Evolutionary conservation across 805 yeast genomes (phyloP).

Genomic region (Nakazawaea sp.): DNA sequence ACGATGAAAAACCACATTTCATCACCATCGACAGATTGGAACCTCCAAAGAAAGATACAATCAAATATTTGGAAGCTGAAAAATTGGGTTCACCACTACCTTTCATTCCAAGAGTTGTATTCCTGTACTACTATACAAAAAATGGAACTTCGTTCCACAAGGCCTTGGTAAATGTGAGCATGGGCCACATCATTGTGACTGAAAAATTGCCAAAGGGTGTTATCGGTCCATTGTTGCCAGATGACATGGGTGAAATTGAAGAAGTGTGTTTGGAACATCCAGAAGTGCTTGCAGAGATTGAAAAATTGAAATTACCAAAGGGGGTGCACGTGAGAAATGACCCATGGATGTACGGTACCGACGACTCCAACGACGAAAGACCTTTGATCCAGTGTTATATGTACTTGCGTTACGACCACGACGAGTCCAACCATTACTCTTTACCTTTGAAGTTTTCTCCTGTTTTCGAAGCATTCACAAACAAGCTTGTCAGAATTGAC

Average conservation of each 20-base stretch:
- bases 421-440: conserved; percentile 72
- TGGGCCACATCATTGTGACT: conserved; percentile 54
- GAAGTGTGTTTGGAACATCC: conserved; percentile 46
- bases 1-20: conserved; percentile 51
- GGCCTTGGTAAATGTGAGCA: conserved; percentile 62
- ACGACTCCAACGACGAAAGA: conserved; percentile 51
- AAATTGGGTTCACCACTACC: conserved; percentile 48
- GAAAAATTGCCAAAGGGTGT: conserved; percentile 51
- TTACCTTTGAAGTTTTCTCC: conserved; percentile 71
- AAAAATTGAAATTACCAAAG: conserved; percentile 57
- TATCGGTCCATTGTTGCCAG: conserved; percentile 68
- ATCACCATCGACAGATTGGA: conserved; percentile 63
- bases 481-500: conserved; percentile 64
- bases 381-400: conserved; percentile 66
- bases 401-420: conserved; percentile 63
- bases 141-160: conserved; percentile 47
- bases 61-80: conserved; percentile 62
- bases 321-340: conserved; percentile 51
- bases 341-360: conserved; percentile 88
- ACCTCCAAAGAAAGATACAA: conserved; percentile 73
- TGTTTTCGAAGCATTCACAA: conserved; percentile 56
- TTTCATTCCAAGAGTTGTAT: conserved; percentile 59
- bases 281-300: conserved; percentile 53
- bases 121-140: conserved; percentile 53
- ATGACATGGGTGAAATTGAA: conserved; percentile 54